Percentiles rank a stretch among this genome's conserved stretches.
Conservation (phyloP, 306 rosid species). For the Cicer chorassanicum region DNA sequence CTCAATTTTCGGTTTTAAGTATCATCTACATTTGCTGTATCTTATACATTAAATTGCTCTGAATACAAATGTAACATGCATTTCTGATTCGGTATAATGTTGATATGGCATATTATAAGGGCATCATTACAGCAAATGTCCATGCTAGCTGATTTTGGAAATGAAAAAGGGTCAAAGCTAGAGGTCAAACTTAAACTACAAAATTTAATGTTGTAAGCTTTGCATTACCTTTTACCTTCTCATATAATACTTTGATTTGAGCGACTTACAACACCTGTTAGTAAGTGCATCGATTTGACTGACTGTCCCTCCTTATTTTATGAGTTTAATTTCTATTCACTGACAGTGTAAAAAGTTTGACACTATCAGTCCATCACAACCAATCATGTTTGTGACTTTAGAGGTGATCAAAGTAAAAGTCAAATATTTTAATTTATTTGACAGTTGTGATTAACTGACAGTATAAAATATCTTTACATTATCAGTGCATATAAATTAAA, state of each 20-base stretch:
- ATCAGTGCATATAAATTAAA: too few species aligned
- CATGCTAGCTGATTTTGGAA: background rate
- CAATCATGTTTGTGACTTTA: too few species aligned
- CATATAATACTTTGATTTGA: conserved; percentile 17
- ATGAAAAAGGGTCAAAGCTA: conserved; percentile 15
- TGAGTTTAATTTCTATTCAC: too few species aligned
- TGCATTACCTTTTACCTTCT: conserved; percentile 30
- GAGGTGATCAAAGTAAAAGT: too few species aligned
- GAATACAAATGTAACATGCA: background rate
- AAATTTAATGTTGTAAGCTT: background rate
- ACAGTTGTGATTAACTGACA: too few species aligned
- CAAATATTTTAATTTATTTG: too few species aligned
- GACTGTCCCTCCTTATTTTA: background rate
- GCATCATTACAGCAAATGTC: conserved; percentile 14
- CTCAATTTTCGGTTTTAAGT: conserved; percentile 13
- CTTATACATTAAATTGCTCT: conserved; percentile 6
- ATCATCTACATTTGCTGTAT: conserved; percentile 31
- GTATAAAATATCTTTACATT: too few species aligned
- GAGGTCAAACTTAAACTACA: conserved; percentile 35
- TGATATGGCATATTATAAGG: conserved; percentile 9
- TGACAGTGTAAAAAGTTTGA: too few species aligned
- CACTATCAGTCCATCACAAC: too few species aligned
- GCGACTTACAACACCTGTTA: background rate
- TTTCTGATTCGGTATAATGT: conserved; percentile 11
- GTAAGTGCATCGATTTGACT: conserved; percentile 20